Evolutionary conservation across 805 yeast species (phyloP).

Genomic region (Wickerhamiella lipophila): DNA sequence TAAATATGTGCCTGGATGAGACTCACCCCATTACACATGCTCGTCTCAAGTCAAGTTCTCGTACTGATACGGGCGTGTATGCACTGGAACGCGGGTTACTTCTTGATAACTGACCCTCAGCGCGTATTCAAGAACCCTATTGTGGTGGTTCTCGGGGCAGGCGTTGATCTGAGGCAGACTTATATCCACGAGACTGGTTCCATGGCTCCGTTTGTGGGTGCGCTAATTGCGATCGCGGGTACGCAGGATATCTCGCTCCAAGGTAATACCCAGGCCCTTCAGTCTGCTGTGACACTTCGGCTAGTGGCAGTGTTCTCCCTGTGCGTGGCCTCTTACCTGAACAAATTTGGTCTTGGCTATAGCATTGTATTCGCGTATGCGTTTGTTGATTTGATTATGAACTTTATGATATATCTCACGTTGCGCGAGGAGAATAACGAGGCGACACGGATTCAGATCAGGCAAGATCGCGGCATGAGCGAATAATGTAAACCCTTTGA

Average conservation of each 20-base stretch:
- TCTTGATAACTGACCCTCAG: constrained; percentile 23
- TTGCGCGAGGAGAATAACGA: constrained; percentile 30
- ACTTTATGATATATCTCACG: constrained; percentile 24
- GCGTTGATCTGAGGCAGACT: constrained; percentile 20
- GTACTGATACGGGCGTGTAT: constrained; percentile 20
- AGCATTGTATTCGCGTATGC: constrained; percentile 25
- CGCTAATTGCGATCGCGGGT: constrained; percentile 20
- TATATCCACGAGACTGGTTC: constrained; percentile 21
- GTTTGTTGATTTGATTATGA: constrained; percentile 25
- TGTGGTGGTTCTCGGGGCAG: constrained; percentile 22
- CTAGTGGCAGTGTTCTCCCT: constrained; percentile 22
- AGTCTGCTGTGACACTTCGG: constrained; percentile 24
- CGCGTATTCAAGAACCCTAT: constrained; percentile 20
- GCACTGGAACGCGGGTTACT: constrained; percentile 24
- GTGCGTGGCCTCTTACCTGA: constrained; percentile 20
- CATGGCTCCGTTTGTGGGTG: constrained; percentile 18
- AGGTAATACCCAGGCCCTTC: constrained; percentile 18
- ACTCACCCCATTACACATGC: background rate
- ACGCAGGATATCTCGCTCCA: constrained; percentile 24
- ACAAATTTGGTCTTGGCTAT: constrained; percentile 20
- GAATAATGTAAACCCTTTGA: background rate
- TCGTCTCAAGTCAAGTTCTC: constrained; percentile 14
- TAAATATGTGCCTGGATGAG: background rate
- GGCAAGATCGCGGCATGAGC: constrained; percentile 19
- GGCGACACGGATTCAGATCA: constrained; percentile 16